These are phyloP conservation scores for Alternaria tenuissima DNA, from an alignment of 2,329 filamentous ascomycete genomes.

Conservation along the genomic window DNA sequence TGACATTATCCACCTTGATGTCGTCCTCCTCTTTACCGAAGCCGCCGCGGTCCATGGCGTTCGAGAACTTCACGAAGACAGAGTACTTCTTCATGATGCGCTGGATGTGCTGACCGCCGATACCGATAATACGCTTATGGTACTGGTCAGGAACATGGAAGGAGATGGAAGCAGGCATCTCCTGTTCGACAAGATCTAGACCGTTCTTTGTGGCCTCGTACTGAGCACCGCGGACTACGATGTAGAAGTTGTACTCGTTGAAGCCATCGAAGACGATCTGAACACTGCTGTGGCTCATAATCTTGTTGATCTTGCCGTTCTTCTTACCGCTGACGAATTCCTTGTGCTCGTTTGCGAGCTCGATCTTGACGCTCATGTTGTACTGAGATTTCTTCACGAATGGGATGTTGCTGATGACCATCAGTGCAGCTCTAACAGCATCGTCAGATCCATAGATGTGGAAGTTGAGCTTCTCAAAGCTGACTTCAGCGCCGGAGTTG, in stretches of 20 bases:
- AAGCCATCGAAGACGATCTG: slow-evolving; percentile 99
- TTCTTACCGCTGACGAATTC: slow-evolving; percentile 99
- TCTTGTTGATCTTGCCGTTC: slow-evolving; percentile 99
- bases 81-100: slow-evolving; percentile 99
- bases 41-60: slow-evolving; percentile 96
- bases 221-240: slow-evolving; percentile 90
- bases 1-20: slow-evolving; percentile 98
- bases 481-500: slow-evolving; percentile 93
- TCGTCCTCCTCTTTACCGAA: slow-evolving; percentile 97
- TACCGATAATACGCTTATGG: slow-evolving; percentile 98
- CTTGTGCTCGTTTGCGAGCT: slow-evolving; percentile 98
- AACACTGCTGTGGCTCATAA: slow-evolving; percentile 99
- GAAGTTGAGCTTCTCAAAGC: slow-evolving; percentile 93
- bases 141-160: slow-evolving; percentile 99
- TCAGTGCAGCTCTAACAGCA: slow-evolving; percentile 92
- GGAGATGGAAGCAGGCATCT: slow-evolving; percentile 98
- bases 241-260: slow-evolving; percentile 99
- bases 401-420: slow-evolving; percentile 88
- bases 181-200: slow-evolving; percentile 91
- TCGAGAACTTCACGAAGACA: slow-evolving; percentile 99
- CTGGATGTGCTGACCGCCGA: slow-evolving; percentile 97
- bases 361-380: slow-evolving; percentile 96
- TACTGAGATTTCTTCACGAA: slow-evolving; percentile 88
- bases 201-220: slow-evolving; percentile 96
- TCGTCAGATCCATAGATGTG: slow-evolving; percentile 96